Percentiles rank a stretch among this genome's conserved stretches.
Evolutionary conservation across 1,139 yeast genomes (phyloP).

Genomic region (Taphrina betulina): DNA sequence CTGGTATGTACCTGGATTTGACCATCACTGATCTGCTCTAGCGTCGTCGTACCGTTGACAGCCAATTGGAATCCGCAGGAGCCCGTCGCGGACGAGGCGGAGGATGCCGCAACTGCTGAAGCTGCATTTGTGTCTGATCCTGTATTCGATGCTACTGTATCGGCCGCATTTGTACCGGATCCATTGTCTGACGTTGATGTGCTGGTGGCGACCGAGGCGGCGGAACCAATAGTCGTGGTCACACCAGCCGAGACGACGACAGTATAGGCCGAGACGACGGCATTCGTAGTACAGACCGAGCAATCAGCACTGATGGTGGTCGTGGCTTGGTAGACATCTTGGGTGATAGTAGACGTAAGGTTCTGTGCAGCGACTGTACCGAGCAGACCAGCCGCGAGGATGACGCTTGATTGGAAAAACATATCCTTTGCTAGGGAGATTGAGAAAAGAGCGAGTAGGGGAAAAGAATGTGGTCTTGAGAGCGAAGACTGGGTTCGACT

Average conservation of each 20-base stretch:
- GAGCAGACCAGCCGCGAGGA: slow-evolving; percentile 15
- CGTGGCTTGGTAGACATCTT: slow-evolving; percentile 12
- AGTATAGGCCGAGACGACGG: neutral
- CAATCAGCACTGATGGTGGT: slow-evolving; percentile 7
- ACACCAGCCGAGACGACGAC: slow-evolving; percentile 8
- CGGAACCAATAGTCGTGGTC: neutral
- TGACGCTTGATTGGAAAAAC: neutral
- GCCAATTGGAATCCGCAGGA: slow-evolving; percentile 21
- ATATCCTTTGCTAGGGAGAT: neutral
- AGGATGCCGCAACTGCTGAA: slow-evolving; percentile 5
- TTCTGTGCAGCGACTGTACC: slow-evolving; percentile 5
- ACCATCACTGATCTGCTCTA: slow-evolving; percentile 17
- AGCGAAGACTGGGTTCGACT: too few species aligned
- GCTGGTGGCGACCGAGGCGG: neutral
- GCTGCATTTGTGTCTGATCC: too few species aligned
- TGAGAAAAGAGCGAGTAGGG: neutral
- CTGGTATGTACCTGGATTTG: neutral
- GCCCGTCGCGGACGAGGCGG: slow-evolving; percentile 6
- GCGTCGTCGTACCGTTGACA: slow-evolving; percentile 1
- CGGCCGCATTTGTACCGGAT: too few species aligned
- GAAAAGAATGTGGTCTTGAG: too few species aligned
- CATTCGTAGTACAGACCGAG: slow-evolving; percentile 1
- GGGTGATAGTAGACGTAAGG: neutral
- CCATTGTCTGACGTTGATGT: neutral
- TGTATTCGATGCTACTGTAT: too few species aligned